phyloP scores from a whole-genome alignment of 1,284 basidiomycete species.

The Apiotrichum mycotoxinovorans region DNA sequence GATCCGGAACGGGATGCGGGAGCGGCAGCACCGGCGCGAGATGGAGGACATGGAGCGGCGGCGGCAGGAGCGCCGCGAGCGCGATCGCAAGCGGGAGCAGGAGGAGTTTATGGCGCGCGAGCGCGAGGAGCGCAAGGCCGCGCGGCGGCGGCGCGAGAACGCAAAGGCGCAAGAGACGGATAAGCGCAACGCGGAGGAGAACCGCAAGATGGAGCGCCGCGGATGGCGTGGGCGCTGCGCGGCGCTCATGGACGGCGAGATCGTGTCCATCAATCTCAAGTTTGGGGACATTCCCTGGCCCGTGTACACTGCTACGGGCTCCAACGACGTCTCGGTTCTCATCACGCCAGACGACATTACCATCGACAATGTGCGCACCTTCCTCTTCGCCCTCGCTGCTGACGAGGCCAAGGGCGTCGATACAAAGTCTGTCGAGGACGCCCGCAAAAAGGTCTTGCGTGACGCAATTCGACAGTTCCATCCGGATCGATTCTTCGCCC shows the following conservation, averaged over 20 bases:
- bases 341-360: slow-evolving; percentile 55
- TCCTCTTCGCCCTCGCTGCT: slow-evolving; percentile 56
- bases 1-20: slow-evolving; percentile 28
- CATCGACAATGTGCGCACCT: slow-evolving; percentile 55
- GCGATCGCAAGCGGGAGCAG: neutral
- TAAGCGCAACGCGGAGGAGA: neutral
- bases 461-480: slow-evolving; percentile 66
- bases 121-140: neutral
- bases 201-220: slow-evolving; percentile 11
- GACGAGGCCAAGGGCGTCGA: slow-evolving; percentile 50
- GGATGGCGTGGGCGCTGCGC: slow-evolving; percentile 20
- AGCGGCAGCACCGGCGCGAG: slow-evolving; percentile 18
- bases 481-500: slow-evolving; percentile 68
- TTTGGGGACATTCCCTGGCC: slow-evolving; percentile 80
- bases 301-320: slow-evolving; percentile 48
- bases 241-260: slow-evolving; percentile 21
- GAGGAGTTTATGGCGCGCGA: neutral
- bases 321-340: slow-evolving; percentile 35
- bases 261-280: slow-evolving; percentile 35
- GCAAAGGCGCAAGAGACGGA: neutral
- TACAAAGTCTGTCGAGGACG: slow-evolving; percentile 51
- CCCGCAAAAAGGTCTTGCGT: slow-evolving; percentile 51
- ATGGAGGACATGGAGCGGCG: slow-evolving; percentile 8
- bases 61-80: neutral
- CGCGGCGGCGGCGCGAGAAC: neutral